Conservation (phyloP, 345 rosid species). For the Citrus mangshanensis region DNA sequence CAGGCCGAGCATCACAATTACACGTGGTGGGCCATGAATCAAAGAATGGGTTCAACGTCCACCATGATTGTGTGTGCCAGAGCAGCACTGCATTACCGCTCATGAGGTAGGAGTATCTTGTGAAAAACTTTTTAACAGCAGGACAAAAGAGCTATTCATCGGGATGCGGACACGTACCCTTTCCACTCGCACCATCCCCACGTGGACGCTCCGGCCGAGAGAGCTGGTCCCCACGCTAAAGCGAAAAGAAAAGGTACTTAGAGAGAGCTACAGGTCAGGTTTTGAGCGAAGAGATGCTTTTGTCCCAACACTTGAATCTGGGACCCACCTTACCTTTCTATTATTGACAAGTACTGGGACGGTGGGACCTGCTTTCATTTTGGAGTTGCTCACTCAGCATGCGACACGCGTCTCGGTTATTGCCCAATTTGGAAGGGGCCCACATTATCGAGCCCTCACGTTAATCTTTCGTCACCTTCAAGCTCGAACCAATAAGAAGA, state of each 20-base stretch:
- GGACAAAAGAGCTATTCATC: background rate
- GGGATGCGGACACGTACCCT: constrained; percentile 31
- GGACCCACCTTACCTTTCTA: constrained; percentile 13
- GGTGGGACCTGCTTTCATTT: constrained; percentile 14
- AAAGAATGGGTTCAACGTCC: constrained; percentile 11
- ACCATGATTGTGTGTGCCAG: constrained; percentile 19
- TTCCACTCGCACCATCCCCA: background rate
- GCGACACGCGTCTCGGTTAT: constrained; percentile 24
- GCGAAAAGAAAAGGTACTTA: background rate
- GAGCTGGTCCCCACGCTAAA: constrained; percentile 7
- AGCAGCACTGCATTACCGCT: constrained; percentile 7
- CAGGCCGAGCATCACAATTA: background rate
- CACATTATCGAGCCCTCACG: constrained; percentile 20
- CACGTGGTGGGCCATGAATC: constrained; percentile 22
- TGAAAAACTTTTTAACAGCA: background rate
- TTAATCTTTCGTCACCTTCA: constrained; percentile 22
- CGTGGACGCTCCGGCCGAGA: constrained; percentile 20
- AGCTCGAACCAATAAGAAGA: background rate
- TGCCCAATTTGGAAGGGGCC: background rate
- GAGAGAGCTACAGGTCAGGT: background rate
- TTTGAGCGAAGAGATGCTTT: constrained; percentile 10
- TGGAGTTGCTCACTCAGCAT: background rate
- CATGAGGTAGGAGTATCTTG: background rate
- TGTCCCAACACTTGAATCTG: background rate
- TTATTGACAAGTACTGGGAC: constrained; percentile 10